Evolutionary conservation across 208 protist genomes (phyloP).

Genomic region (Wallacemonas collosoma): DNA sequence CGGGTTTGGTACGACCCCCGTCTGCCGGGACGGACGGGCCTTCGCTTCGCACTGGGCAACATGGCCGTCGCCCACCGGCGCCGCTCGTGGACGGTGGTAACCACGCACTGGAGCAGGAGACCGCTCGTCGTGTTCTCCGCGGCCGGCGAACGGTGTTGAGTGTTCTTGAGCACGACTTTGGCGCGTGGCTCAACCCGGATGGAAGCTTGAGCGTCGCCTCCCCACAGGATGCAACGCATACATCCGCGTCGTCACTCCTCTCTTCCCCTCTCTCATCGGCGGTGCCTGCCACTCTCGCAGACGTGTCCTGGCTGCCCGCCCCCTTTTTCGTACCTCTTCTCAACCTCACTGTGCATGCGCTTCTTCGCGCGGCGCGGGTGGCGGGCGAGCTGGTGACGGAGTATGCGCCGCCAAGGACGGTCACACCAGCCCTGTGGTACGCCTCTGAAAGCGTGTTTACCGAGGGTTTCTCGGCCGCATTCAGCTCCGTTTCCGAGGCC

Average conservation of each 20-base stretch:
- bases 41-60: neutral
- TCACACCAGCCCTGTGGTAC: neutral
- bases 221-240: neutral
- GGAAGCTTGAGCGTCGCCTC: neutral
- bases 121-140: neutral
- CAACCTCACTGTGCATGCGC: neutral
- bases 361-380: neutral
- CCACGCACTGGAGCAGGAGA: conserved; percentile 6
- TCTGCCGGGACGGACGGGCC: neutral
- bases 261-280: neutral
- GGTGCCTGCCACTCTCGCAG: neutral
- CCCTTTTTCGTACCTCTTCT: conserved; percentile 3
- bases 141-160: neutral
- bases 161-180: neutral
- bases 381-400: neutral
- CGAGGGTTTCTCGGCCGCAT: neutral
- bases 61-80: neutral
- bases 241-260: neutral
- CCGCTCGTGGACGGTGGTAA: conserved; percentile 3
- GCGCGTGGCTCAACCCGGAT: neutral
- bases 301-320: neutral
- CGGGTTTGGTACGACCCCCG: neutral
- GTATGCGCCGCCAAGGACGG: neutral
- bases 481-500: neutral
- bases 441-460: neutral